Percentiles rank a stretch among this genome's conserved stretches.
Conservation (phyloP, 306 rosid species). For the Vigna unguiculata region DNA sequence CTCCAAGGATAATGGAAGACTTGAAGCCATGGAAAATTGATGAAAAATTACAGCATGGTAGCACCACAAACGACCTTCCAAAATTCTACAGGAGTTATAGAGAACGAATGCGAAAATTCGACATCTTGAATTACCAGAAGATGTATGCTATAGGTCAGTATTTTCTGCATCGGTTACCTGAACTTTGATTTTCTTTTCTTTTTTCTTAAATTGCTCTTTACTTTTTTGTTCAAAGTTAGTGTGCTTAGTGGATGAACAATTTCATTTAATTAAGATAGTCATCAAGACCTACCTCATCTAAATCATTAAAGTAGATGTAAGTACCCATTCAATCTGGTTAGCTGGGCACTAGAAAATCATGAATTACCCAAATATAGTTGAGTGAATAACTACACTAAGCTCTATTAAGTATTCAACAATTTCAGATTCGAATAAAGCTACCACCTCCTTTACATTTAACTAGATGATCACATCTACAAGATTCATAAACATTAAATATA, state of each 20-base stretch:
- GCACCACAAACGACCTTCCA: conserved; percentile 69
- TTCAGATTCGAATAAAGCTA: conserved; percentile 3
- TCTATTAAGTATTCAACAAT: conserved; percentile 8
- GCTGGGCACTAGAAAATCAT: conserved; percentile 50
- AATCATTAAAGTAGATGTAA: conserved; percentile 30
- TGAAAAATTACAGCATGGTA: conserved; percentile 66
- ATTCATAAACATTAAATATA: conserved; percentile 20
- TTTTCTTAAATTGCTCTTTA: not conserved
- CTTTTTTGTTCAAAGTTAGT: conserved; percentile 11
- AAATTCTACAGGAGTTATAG: conserved; percentile 82
- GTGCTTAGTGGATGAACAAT: conserved; percentile 31
- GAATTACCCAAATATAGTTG: conserved; percentile 41
- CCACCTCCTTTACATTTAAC: conserved; percentile 19
- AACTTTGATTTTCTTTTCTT: conserved; percentile 12
- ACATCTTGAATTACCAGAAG: conserved; percentile 96
- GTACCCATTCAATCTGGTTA: conserved; percentile 63
- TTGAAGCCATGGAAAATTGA: conserved; percentile 97
- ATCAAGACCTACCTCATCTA: conserved; percentile 48
- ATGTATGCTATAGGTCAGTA: conserved; percentile 89
- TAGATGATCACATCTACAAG: conserved; percentile 14
- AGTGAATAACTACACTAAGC: conserved; percentile 27
- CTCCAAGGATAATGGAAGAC: conserved; percentile 77
- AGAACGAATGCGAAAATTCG: conserved; percentile 95
- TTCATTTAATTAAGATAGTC: conserved; percentile 42
- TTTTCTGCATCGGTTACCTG: conserved; percentile 17